Conservation (phyloP, 352 stramenopile species). For the Aphanomyces invadans region DNA sequence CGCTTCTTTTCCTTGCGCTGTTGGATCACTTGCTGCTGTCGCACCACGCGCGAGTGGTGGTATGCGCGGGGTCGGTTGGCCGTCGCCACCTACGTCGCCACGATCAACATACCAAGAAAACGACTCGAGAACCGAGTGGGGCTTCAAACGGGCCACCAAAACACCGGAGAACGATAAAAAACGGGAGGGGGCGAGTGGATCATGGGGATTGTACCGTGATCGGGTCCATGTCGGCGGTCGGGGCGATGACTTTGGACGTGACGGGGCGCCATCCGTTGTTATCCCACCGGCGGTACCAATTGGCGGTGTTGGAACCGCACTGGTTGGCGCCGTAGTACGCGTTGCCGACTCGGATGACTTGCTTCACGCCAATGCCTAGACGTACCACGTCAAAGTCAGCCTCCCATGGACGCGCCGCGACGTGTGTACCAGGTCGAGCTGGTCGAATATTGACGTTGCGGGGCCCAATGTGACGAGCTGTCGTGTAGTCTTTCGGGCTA, state of each 20-base stretch:
- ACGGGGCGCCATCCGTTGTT: constrained; percentile 89
- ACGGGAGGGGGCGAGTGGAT: neutral
- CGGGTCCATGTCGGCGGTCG: constrained; percentile 45
- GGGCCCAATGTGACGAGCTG: constrained; percentile 34
- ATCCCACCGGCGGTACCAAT: constrained; percentile 84
- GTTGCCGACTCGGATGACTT: constrained; percentile 61
- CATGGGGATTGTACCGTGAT: constrained; percentile 28
- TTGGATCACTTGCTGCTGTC: constrained; percentile 44
- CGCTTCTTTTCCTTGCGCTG: constrained; percentile 56
- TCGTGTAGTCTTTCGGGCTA: constrained; percentile 84
- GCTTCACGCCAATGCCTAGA: constrained; percentile 1
- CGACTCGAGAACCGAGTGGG: too few species aligned
- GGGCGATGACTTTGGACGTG: constrained; percentile 65
- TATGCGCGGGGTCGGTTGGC: constrained; percentile 31
- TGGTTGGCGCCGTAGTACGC: constrained; percentile 59
- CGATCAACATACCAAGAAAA: too few species aligned
- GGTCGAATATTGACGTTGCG: constrained; percentile 27
- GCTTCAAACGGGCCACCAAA: too few species aligned
- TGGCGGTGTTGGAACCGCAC: constrained; percentile 39
- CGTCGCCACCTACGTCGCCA: constrained; percentile 37
- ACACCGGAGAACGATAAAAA: neutral
- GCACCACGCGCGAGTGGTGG: constrained; percentile 47
- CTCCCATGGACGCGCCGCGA: constrained; percentile 10
- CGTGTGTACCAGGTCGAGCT: neutral
- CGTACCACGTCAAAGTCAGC: constrained; percentile 13